Percentiles rank a stretch among this genome's conserved stretches.
Conservation (phyloP, 345 rosid species). For the Aquilaria sinensis region DNA sequence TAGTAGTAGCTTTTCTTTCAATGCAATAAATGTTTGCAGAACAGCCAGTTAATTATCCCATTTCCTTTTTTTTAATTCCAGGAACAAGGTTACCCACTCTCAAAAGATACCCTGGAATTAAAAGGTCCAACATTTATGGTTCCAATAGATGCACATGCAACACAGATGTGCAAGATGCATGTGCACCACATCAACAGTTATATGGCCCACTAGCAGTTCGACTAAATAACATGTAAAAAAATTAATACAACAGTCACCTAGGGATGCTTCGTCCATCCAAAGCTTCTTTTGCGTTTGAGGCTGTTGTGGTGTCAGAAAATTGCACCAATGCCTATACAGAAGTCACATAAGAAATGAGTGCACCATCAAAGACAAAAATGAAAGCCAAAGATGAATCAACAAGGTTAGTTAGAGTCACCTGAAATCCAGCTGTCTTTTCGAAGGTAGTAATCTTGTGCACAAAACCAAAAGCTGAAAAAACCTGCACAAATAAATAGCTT, state of each 20-base stretch:
- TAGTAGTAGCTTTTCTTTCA: background rate
- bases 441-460: constrained; percentile 98
- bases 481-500: constrained; percentile 51
- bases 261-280: constrained; percentile 98
- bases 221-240: constrained; percentile 58
- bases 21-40: no score
- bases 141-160: background rate
- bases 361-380: constrained; percentile 5
- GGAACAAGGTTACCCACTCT: background rate
- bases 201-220: constrained; percentile 31
- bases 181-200: constrained; percentile 17
- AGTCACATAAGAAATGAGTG: constrained; percentile 9
- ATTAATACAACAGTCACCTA: constrained; percentile 80
- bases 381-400: constrained; percentile 1
- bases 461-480: constrained; percentile 97
- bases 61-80: background rate
- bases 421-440: constrained; percentile 98
- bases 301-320: constrained; percentile 88
- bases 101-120: background rate
- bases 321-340: constrained; percentile 90
- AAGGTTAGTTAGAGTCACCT: constrained; percentile 33
- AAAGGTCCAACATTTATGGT: constrained; percentile 8
- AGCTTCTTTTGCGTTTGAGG: constrained; percentile 77
- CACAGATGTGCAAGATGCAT: constrained; percentile 12
- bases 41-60: no score